A percentile compares a stretch with the other conserved stretches of the same genome.
Conservation (phyloP, 768 basidiomycete species). For the Melanogaster broomeanus region DNA sequence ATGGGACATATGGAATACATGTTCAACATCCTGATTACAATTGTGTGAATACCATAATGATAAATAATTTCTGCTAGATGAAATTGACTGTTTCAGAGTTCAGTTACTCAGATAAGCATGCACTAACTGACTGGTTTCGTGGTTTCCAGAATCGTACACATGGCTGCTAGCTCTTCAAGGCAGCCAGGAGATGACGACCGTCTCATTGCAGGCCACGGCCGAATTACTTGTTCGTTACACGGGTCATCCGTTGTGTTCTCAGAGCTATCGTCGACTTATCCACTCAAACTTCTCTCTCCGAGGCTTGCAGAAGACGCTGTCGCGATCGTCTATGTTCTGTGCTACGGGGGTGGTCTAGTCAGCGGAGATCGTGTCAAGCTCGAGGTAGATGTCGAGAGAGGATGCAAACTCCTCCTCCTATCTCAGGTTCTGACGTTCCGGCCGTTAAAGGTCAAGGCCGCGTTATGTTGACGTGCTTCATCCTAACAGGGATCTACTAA, state of each 20-base stretch:
- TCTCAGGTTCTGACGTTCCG: constrained; percentile 65
- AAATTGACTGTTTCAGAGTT: background rate
- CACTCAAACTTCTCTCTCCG: constrained; percentile 86
- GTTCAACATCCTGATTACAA: constrained; percentile 28
- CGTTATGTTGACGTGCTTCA: constrained; percentile 1
- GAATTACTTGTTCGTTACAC: constrained; percentile 53
- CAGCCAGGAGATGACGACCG: constrained; percentile 2
- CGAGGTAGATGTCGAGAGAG: constrained; percentile 56
- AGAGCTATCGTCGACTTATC: constrained; percentile 78
- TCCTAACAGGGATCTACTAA: constrained; percentile 82
- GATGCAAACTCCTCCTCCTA: constrained; percentile 66
- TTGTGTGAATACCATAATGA: constrained; percentile 20
- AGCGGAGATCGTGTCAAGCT: constrained; percentile 77
- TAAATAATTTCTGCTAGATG: constrained; percentile 12
- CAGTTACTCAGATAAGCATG: background rate
- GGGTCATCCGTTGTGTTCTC: constrained; percentile 64
- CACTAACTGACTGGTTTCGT: background rate
- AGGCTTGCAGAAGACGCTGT: constrained; percentile 49
- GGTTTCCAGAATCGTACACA: background rate
- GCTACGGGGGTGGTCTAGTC: constrained; percentile 92
- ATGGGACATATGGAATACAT: constrained; percentile 36
- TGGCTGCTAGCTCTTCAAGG: background rate
- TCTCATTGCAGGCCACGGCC: constrained; percentile 50
- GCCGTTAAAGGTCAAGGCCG: constrained; percentile 1
- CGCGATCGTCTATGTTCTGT: constrained; percentile 75